Evolutionary conservation across 164 flowering plant species (phyloP), one percentile per base, ranked within the genome.

Genomic region (Paratinospora sagittata): DNA sequence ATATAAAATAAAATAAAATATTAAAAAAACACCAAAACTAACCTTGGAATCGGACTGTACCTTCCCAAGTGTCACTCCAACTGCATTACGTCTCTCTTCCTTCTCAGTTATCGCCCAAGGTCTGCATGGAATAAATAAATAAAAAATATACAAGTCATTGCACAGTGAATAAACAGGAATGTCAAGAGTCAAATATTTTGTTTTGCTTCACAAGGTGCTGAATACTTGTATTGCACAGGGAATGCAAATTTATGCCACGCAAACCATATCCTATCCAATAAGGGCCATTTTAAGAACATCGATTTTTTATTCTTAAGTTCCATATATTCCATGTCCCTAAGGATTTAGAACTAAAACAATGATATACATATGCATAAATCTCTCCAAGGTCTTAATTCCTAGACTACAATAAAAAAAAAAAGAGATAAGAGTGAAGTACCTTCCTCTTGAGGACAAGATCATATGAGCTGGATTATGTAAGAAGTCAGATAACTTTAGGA

Each of bases 361-460:
- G 63, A 21, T n/a, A 24, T 24, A 58, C 3, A 58, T 24, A 58
- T 58, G 3, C 39, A 36, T 36, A 3, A 3, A 36, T 36, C 8
- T 36, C 39, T 36, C 39, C 8, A 36, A 36, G 39, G 55, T 23
- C 36, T 16, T 12, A 21, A 8, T n/a, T 19, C 58, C 17, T 37
- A 17, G 41, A 23, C 39, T 37, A 9, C 30, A n/a, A 21, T 19
- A n/a, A 6, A 0, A 52, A 72, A 33, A 16, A 58, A 24, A 9
- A 41, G 27, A 61, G 43, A 47, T 9, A 2, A 21, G 11, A 12
- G 27, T 47, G 49, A 47, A n/a, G 60, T 80, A 84, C 87, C 87
- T 86, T 77, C 85, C 87, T 67, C 64, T 73, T 23, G 82, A 77
- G 9, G 91, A 88, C 60, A 80, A 37, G 27, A 88, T 80, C 19